Conservation (phyloP, 2,329 filamentous ascomycete genomes). For the Aureobasidium sp. region DNA sequence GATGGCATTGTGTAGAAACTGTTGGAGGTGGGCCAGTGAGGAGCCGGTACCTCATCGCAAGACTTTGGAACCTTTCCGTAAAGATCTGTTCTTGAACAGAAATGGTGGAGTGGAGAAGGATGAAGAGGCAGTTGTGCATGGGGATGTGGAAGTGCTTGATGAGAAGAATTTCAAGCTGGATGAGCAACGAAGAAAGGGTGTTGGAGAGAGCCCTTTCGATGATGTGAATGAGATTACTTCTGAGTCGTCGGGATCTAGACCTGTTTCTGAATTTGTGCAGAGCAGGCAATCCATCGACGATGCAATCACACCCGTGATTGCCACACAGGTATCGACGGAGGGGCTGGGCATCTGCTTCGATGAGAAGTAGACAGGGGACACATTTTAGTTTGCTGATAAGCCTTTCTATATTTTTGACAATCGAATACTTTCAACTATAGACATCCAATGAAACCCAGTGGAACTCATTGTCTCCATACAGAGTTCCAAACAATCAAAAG, state of each 20-base stretch:
- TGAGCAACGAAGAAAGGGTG: not conserved
- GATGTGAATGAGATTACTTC: not conserved
- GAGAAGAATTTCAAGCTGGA: not conserved
- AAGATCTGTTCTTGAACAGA: conserved; percentile 19
- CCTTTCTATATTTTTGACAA: no score
- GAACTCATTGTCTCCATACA: no score
- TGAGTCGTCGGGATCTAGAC: not conserved
- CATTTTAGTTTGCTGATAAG: not conserved
- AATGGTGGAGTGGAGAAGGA: not conserved
- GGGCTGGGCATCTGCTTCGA: not conserved
- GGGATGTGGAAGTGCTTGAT: not conserved
- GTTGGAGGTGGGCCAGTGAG: conserved; percentile 22
- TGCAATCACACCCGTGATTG: not conserved
- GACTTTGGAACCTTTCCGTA: conserved; percentile 21
- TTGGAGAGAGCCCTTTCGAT: not conserved
- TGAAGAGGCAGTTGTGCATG: conserved; percentile 5
- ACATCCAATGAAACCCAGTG: no score
- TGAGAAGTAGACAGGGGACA: not conserved
- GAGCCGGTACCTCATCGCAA: conserved; percentile 19
- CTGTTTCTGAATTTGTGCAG: not conserved
- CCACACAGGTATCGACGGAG: not conserved
- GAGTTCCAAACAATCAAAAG: not conserved
- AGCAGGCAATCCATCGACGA: not conserved
- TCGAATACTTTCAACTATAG: no score
- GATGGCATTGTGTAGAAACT: conserved; percentile 11